Evolutionary conservation across 1,139 yeast genomes (phyloP), one percentile per base, ranked within the genome.

Genomic region (Wickerhamiella infanticola): DNA sequence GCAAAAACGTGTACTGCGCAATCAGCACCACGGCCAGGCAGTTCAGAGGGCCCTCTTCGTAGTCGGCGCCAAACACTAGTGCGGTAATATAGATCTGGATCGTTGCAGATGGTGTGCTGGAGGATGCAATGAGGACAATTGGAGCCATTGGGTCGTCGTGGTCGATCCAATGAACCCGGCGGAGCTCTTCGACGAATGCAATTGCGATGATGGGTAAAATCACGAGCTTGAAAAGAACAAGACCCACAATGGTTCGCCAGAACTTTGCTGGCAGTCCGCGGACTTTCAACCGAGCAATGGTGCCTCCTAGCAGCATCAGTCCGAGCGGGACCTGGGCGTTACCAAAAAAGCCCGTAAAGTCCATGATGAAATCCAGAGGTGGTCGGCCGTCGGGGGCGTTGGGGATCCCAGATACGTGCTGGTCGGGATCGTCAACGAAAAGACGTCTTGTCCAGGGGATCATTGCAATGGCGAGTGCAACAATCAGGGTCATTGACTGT

Each of bases 241-340:
- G 56, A 4, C 67, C 51, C 1, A 69, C 53, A 0, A 79, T 69
- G 2, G 76, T 64, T 57, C 75, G 74, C 84, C 94, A 81, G 59
- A 83, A 77, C 2, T 86, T 85, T 1, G 69, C 65, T 8, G 85
- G 81, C 58, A 85, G 65, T 13, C 67, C 60, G 13, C 69, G 70
- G 27, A 85, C 65, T 50, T 73, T 68, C 44, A 88, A 68, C 43
- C 95, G 66, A 0, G 94, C 79, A 41, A 88, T 74, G 3, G 95
- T 84, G 9, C 93, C 94, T 3, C 97, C 97, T 36, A 88, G 63
- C 48, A 88, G 60, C 44, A 83, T 60, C 49, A 88, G 68, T 1
- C 96, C 96, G 50, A 84, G 66, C 0, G 96, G 97, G 33, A 88
- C 96, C 33, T 85, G 77, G 0, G 95, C 95, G 2, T 77, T 77